Conservation (phyloP, 2,329 filamentous ascomycete genomes). For the Ceratocystis colombiana region DNA sequence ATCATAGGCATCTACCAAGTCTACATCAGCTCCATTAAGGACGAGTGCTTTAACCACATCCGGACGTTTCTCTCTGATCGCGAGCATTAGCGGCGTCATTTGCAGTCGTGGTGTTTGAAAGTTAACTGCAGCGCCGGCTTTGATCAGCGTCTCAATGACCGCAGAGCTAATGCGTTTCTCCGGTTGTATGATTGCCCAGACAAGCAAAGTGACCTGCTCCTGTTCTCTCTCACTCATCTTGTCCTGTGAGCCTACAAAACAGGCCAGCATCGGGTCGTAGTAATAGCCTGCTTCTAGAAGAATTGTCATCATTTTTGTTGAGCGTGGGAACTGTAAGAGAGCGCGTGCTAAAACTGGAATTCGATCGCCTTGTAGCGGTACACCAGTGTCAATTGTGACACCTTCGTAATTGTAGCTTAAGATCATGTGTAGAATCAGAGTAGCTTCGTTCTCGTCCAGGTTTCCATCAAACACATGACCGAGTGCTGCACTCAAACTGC, state of each 20-base stretch:
- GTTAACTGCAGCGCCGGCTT: slow-evolving; percentile 47
- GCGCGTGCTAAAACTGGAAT: slow-evolving; percentile 44
- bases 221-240: slow-evolving; percentile 39
- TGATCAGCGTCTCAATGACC: slow-evolving; percentile 49
- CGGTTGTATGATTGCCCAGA: slow-evolving; percentile 53
- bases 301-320: slow-evolving; percentile 41
- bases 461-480: slow-evolving; percentile 15
- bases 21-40: slow-evolving; percentile 49
- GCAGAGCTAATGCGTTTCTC: slow-evolving; percentile 52
- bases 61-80: slow-evolving; percentile 45
- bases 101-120: slow-evolving; percentile 35
- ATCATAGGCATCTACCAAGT: slow-evolving; percentile 46
- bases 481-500: slow-evolving; percentile 12
- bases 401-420: slow-evolving; percentile 37
- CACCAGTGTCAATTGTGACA: slow-evolving; percentile 41
- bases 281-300: slow-evolving; percentile 50
- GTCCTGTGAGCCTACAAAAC: slow-evolving; percentile 31
- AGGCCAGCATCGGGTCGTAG: slow-evolving; percentile 40
- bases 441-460: neutral
- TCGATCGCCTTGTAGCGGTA: slow-evolving; percentile 32
- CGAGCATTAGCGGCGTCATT: slow-evolving; percentile 49
- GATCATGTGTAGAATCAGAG: slow-evolving; percentile 29
- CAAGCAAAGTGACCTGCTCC: slow-evolving; percentile 48
- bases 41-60: slow-evolving; percentile 50
- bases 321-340: slow-evolving; percentile 46